A percentile compares a stretch with the other conserved stretches of the same genome.
Evolutionary conservation across 257 asterid genomes (phyloP).

Genomic region (Primulina huaijiensis): DNA sequence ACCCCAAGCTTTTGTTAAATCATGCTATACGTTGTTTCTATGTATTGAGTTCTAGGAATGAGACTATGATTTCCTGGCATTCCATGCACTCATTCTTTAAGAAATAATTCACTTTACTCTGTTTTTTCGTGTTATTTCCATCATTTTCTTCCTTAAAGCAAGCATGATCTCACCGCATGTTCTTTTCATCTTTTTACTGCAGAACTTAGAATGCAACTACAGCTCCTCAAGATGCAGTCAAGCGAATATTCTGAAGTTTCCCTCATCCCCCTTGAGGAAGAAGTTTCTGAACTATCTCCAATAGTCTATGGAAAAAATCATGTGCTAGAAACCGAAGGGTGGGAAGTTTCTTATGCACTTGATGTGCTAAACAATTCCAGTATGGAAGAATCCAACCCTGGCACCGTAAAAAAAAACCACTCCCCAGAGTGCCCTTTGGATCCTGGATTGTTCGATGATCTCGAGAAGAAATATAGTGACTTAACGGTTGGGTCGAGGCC

Average conservation of each 20-base stretch:
- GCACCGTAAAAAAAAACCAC: constrained; percentile 33
- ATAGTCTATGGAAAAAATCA: constrained; percentile 30
- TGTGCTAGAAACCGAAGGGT: constrained; percentile 34
- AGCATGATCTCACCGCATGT: neutral
- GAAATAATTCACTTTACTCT: too few species aligned
- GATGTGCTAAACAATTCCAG: constrained; percentile 58
- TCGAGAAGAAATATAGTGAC: constrained; percentile 52
- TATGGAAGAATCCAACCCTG: constrained; percentile 44
- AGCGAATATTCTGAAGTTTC: constrained; percentile 25
- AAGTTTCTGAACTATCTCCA: constrained; percentile 32
- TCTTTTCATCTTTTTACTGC: constrained; percentile 9
- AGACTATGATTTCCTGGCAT: too few species aligned
- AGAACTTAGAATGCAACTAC: constrained; percentile 79
- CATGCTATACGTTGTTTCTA: too few species aligned
- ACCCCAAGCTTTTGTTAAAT: too few species aligned
- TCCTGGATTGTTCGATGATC: constrained; percentile 51
- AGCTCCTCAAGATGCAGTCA: constrained; percentile 81
- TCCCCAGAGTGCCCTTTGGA: constrained; percentile 57
- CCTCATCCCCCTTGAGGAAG: constrained; percentile 34
- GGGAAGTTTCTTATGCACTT: constrained; percentile 53
- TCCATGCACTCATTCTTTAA: too few species aligned
- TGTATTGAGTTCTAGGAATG: too few species aligned
- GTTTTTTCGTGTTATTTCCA: too few species aligned
- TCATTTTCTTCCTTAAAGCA: too few species aligned
- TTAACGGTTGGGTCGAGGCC: constrained; percentile 27